A percentile compares a stretch with the other conserved stretches of the same genome.
Evolutionary conservation across 78 protist genomes (phyloP).

Genomic region (Anaeramoeba ignava): DNA sequence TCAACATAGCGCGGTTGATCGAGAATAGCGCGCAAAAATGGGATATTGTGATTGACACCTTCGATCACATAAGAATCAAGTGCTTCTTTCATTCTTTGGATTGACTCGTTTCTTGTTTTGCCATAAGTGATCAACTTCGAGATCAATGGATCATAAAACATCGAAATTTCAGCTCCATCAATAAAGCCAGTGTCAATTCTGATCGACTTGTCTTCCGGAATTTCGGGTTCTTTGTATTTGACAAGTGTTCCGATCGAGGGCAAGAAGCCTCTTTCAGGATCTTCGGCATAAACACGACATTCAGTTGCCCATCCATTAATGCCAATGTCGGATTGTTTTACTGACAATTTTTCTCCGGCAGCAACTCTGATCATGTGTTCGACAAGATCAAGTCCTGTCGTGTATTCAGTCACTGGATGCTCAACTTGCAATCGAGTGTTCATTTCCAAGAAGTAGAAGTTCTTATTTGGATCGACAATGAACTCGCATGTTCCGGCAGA

Average conservation of each 20-base stretch:
- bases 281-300: slow-evolving; percentile 88
- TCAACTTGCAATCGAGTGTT: slow-evolving; percentile 96
- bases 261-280: slow-evolving; percentile 61
- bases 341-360: slow-evolving; percentile 41
- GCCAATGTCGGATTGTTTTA: slow-evolving; percentile 54
- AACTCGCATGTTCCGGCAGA: slow-evolving; percentile 95
- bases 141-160: slow-evolving; percentile 94
- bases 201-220: neutral
- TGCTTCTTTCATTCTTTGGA: slow-evolving; percentile 41
- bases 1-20: slow-evolving; percentile 45
- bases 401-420: slow-evolving; percentile 89
- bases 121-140: slow-evolving; percentile 80
- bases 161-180: slow-evolving; percentile 75
- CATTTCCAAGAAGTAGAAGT: slow-evolving; percentile 90
- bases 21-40: slow-evolving; percentile 62
- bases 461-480: slow-evolving; percentile 55
- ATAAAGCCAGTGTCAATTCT: slow-evolving; percentile 52
- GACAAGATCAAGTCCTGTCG: slow-evolving; percentile 83
- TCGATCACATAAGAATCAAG: slow-evolving; percentile 69
- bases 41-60: slow-evolving; percentile 71
- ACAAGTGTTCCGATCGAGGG: slow-evolving; percentile 65
- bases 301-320: slow-evolving; percentile 81
- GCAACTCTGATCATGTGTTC: slow-evolving; percentile 80
- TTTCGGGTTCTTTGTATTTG: slow-evolving; percentile 30
- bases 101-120: slow-evolving; percentile 26